Evolutionary conservation across 148 eudicot genomes (phyloP), one percentile per base, ranked within the genome.

Genomic region (Nepenthes mirabilis): DNA sequence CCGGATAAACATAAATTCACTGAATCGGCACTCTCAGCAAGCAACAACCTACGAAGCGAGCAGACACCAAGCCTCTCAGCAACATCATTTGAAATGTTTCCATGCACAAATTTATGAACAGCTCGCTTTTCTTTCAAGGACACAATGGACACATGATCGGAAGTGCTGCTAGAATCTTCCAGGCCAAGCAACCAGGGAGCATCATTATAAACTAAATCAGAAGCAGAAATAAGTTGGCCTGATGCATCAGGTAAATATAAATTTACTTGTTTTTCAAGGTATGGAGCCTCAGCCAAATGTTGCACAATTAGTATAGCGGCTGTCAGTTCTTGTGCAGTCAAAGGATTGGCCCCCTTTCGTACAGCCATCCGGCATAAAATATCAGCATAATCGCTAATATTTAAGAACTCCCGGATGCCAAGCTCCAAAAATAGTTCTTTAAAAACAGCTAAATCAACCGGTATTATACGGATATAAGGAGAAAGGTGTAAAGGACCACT

Each of bases 151-250:
- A 69, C 79, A 76, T 68, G 72, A 61, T 63, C 79, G 60, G 82
- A 76, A 35, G 72, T 60, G 63, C 49, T 72, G 52, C 76, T 74
- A 59, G 83, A 69, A 74, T 83, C 79, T 65, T 89, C 99, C 57
- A 79, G 72, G 56, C 87, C 99, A 76, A 86, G 95, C 85, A 93
- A 82, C 99, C 99, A 93, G 14, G 99, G 99, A 62, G 99, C 99
- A 79, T 93, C 99, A 74, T 93, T 93, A 70, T 84, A 93, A 60
- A 89, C 95, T 55, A 93, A 81, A 65, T 84, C 91, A 60, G 89
- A 80, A 47, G 95, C 87, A 71, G 68, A 70, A 48, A 69, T 55
- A 34, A 93, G 87, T 57, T 80, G 82, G 68, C 89, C 70, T 53
- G 97, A 89, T 48, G 78, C 57, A 70, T 93, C 97, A 57, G 99